Evolutionary conservation across 768 basidiomycete genomes (phyloP), one percentile per base, ranked within the genome.

Genomic region (Panaeolus cyanescens): DNA sequence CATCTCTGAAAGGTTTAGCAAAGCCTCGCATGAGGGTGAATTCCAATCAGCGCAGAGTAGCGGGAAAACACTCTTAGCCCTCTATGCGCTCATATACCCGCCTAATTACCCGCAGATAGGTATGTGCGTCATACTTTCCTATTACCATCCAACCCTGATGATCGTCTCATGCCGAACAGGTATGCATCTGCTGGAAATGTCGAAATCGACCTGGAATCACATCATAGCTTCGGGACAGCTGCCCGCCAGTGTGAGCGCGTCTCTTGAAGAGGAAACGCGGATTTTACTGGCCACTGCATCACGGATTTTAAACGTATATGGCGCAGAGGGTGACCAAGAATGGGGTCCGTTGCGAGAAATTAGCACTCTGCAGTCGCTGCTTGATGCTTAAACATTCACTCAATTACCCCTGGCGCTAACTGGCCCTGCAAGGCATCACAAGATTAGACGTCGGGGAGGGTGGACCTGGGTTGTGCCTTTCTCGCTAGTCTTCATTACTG

Each of bases 91-190:
- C 56, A 77, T 93, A 50, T 94, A 94, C 67, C 91, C 92, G 1
- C 75, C 73, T 2, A 88, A 89, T 67, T 92, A 92, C 71, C 92
- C 92, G n/a, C 90, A 92, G 65, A 91, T 88, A 25, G 92, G 92
- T 91, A 58, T 64, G 82, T 71, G 32, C 45, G 45, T 59, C 33
- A 30, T 31, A 45, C 19, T 20, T 36, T 32, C 10, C 36, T 34
- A 10, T 36, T 20, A 25, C 8, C 32, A 30, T 13, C 20, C 50
- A 45, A 33, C 17, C 19, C 39, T 59, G 19, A 59, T 56, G 40
- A 22, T 17, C 34, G 34, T 31, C 25, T 20, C n/a, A 42, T 54
- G 22, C 25, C 20, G 7, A 53, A 34, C 59, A 94, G 92, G 91
- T 13, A 79, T 92, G 76, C 92, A 94, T 71, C 74, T 86, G 10